These are phyloP conservation scores for Leishmania amazonensis DNA, from an alignment of 208 protist genomes.

Conservation along the genomic window DNA sequence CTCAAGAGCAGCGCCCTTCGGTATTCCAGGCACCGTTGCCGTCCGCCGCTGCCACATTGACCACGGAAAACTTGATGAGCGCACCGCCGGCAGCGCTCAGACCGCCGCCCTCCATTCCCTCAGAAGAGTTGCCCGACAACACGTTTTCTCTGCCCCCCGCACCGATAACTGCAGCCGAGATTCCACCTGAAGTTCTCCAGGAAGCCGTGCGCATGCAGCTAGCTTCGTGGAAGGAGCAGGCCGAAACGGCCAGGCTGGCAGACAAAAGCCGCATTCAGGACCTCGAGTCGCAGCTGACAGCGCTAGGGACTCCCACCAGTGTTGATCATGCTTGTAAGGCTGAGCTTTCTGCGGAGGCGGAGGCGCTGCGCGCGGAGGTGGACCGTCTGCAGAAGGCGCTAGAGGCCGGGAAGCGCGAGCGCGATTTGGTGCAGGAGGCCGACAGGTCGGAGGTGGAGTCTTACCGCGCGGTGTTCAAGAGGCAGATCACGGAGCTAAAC, in stretches of 20 bases:
- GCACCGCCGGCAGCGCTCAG: neutral
- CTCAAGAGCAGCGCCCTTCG: neutral
- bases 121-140: no score
- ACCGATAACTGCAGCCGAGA: neutral
- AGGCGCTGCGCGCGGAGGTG: conserved; percentile 32
- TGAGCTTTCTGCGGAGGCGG: neutral
- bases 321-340: neutral
- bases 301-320: neutral
- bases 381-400: conserved; percentile 27
- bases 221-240: conserved; percentile 40
- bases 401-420: conserved; percentile 12
- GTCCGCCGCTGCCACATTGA: neutral
- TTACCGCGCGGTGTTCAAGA: no score
- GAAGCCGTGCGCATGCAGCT: conserved; percentile 39
- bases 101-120: neutral
- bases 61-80: neutral
- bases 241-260: conserved; percentile 28
- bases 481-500: conserved; percentile 11
- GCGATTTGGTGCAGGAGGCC: conserved; percentile 1
- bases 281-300: conserved; percentile 23
- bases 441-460: conserved; percentile 10
- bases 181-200: conserved; percentile 18
- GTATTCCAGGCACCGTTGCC: neutral
- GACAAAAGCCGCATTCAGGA: conserved; percentile 37
- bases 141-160: neutral